Evolutionary conservation across 2,329 filamentous ascomycete species (phyloP).

Genomic region (Calonectria hongkongensis): DNA sequence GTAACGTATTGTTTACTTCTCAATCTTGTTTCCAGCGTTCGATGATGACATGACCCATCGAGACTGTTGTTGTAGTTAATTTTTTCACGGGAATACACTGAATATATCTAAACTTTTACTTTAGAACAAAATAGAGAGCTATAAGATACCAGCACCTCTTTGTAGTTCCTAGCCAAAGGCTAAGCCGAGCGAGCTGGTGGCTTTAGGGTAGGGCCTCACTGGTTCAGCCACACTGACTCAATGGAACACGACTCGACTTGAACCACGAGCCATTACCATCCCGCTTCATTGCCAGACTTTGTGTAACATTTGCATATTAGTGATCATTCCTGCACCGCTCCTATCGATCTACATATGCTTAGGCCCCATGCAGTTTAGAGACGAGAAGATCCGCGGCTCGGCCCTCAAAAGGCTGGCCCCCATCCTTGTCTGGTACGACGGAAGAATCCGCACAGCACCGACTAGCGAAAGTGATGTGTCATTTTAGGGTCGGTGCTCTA

Average conservation of each 20-base stretch:
- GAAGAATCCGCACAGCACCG: constrained; percentile 7
- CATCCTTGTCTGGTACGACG: constrained; percentile 2
- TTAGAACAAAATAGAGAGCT: no score
- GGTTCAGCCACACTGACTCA: background rate
- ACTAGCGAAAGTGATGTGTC: constrained; percentile 20
- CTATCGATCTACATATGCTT: background rate
- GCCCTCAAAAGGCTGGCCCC: background rate
- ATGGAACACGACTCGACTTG: background rate
- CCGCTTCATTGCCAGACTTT: background rate
- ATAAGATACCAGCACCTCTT: no score
- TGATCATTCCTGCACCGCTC: background rate
- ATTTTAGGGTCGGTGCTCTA: constrained; percentile 22
- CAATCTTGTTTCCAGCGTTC: no score
- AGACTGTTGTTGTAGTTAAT: no score
- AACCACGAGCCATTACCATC: background rate
- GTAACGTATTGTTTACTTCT: no score
- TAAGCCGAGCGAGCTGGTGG: background rate
- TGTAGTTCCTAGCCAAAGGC: background rate
- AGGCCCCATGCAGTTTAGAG: constrained; percentile 16
- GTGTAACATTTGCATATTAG: no score
- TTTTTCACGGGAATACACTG: no score
- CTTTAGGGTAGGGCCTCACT: background rate
- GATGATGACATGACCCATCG: no score
- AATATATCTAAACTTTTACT: no score
- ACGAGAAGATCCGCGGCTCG: constrained; percentile 10